Evolutionary conservation across 768 basidiomycete species (phyloP).

Genomic region (Crepidotus variabilis): DNA sequence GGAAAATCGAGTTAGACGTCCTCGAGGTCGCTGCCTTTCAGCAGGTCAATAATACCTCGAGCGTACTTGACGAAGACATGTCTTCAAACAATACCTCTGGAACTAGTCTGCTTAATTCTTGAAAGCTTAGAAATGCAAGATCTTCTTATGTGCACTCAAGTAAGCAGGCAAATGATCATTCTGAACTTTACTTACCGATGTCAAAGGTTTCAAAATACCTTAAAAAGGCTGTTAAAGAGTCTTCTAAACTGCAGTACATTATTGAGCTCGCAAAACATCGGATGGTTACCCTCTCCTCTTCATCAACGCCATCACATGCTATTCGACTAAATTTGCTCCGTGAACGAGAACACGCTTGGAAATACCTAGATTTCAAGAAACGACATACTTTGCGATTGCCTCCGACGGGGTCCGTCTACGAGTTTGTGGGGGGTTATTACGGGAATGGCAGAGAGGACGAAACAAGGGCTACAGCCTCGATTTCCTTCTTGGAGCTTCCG

Average conservation of each 20-base stretch:
- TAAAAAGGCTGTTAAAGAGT: conserved; percentile 31
- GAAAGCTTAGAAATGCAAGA: conserved; percentile 29
- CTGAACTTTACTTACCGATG: too few species aligned
- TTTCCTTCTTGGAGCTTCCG: conserved; percentile 50
- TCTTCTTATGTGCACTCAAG: conserved; percentile 30
- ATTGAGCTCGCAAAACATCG: conserved; percentile 46
- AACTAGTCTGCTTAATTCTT: conserved; percentile 35
- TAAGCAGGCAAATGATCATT: conserved; percentile 10
- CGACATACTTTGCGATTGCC: conserved; percentile 35
- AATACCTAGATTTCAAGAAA: conserved; percentile 34
- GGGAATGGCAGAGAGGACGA: conserved; percentile 45
- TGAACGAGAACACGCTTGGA: conserved; percentile 47
- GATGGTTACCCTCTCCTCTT: conserved; percentile 34
- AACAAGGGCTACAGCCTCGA: conserved; percentile 34
- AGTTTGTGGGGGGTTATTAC: conserved; percentile 48
- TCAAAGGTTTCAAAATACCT: conserved; percentile 37
- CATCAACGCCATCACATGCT: conserved; percentile 29
- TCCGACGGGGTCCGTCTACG: conserved; percentile 45
- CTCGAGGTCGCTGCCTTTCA: conserved; percentile 4
- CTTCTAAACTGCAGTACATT: conserved; percentile 44
- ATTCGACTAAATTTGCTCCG: conserved; percentile 38
- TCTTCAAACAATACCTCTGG: conserved; percentile 31
- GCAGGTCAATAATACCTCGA: conserved; percentile 14
- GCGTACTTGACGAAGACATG: conserved; percentile 7
- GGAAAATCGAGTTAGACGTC: conserved; percentile 6